A percentile compares a stretch with the other conserved stretches of the same genome.
Evolutionary conservation across 768 basidiomycete species (phyloP).

Genomic region (Mycena belliarum): DNA sequence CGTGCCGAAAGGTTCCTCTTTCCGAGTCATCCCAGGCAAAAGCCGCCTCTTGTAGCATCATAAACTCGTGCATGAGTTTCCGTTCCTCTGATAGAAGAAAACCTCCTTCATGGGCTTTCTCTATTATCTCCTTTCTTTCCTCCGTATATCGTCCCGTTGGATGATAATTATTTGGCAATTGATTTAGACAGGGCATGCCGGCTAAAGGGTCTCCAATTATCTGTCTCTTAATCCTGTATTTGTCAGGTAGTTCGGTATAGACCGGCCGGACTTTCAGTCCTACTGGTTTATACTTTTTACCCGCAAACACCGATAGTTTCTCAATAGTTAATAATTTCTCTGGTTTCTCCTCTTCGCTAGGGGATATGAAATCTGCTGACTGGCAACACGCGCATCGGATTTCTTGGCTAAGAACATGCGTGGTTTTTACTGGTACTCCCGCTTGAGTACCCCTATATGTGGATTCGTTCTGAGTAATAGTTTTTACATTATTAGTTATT

Average conservation of each 20-base stretch:
- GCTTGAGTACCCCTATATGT: too few species aligned
- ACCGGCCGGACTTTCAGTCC: neutral
- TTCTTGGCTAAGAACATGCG: too few species aligned
- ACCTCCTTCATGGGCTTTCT: slow-evolving; percentile 17
- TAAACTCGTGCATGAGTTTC: slow-evolving; percentile 25
- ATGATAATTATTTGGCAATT: slow-evolving; percentile 23
- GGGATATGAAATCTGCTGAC: too few species aligned
- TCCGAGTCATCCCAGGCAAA: slow-evolving; percentile 10
- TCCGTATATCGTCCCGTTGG: slow-evolving; percentile 20
- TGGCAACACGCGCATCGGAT: too few species aligned
- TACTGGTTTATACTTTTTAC: neutral
- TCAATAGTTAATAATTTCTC: too few species aligned
- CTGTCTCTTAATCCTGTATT: neutral
- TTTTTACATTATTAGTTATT: too few species aligned
- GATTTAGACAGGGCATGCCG: neutral
- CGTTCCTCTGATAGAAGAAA: slow-evolving; percentile 31
- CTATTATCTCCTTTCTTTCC: slow-evolving; percentile 22
- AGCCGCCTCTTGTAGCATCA: slow-evolving; percentile 23
- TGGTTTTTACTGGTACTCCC: too few species aligned
- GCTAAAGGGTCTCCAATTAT: neutral
- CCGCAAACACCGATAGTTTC: neutral
- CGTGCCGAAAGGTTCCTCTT: slow-evolving; percentile 4
- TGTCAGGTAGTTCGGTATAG: neutral
- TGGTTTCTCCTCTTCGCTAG: too few species aligned
- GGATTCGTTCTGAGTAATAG: too few species aligned